Base-by-base conservation (phyloP, 345 rosid genomes). In the Dipteronia dyeriana region DNA sequence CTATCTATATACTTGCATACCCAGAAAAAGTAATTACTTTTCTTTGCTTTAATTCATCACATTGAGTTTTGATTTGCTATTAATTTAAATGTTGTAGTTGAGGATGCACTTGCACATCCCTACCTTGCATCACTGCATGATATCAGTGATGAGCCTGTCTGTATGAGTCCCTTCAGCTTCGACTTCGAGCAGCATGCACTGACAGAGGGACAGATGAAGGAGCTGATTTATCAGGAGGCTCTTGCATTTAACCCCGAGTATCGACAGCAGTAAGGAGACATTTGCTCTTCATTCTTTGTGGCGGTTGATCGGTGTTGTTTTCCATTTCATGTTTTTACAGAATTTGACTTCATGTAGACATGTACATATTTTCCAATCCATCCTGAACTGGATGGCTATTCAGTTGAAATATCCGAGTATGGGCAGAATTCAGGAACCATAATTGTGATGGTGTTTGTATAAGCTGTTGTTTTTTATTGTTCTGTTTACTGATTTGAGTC, bases 71-170 rank as follows among this genome's bases (percentile, higher is more conserved):
- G 39, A 56, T 19, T 68, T 61, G 71, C 29, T 60, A 51, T 63
- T 63, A 4, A 79, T 11, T 31, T 20, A 17, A 62, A 25, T 51
- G 47, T 66, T 78, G 64, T 84, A 95, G 99, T 90, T 71, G 92
- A 92, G 80, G 92, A 80, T 23, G 97, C 99, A 10, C 91, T 94
- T 45, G 95, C 94, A 63, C 97, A 95, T 84, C 97, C 97, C 7
- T 96, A 92, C 86, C 84, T 95, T 60, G 78, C 78, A 3, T 82
- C 90, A 0, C 81, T 87, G 66, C 92, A 87, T 2, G 97, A 92
- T 81, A 86, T 78, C 51, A 89, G 85, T 1, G 92, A 96, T 7
- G 98, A 96, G 82, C 97, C 99, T 2, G 84, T 85, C 39, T 93
- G 97, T 89, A 68, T 49, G 82, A 87, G 68, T 26, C 95, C 95